Evolutionary conservation across 2,329 filamentous ascomycete genomes (phyloP), one percentile per base, ranked within the genome.

Genomic region (Cytospora leucostoma): DNA sequence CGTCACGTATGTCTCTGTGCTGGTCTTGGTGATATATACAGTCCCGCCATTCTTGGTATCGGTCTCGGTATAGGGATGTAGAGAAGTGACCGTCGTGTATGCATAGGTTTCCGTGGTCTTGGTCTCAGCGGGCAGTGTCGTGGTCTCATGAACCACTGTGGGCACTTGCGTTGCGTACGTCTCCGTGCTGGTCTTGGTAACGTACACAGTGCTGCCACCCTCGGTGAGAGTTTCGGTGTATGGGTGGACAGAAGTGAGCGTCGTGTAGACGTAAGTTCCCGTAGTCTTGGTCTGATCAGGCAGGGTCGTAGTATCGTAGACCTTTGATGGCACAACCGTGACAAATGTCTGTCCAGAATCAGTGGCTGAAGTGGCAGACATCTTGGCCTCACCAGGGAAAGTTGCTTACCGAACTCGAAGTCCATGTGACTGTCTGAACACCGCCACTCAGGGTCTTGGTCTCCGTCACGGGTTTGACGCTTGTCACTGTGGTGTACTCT

Each of bases 381-480:
- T 68, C 34, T 76, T 70, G 34, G 27, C 12, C 7, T 44, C 17
- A 13, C 15, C 6, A 7, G 32, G 3, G 6, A 37, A 37, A 12
- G 3, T 34, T 38, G 32, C 59, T 37, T 55, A 75, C 75, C 10
- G 72, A 74, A 1, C 75, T 80, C 13, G 75, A 76, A 7, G 74
- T 77, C 73, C 74, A 77, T 27, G 76, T 77, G 19, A 77, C 71
- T 13, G 77, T 74, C 0, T 78, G 71, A 3, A 75, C 76, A 47
- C 73, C 69, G 34, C 81, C 81, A 33, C 70, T 75, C 4, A 81
- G 59, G 2, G 77, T 79, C 70, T 76, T 77, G 54, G 77, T 78
- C 68, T 78, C 73, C 1, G 79, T 82, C 15, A 82, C 69, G 10
- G 79, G 77, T 70, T 77, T 80, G 15, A 81, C 71, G 17, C 73